Evolutionary conservation across 2,329 filamentous ascomycete species (phyloP).

Genomic region (Stromatinia cepivora): DNA sequence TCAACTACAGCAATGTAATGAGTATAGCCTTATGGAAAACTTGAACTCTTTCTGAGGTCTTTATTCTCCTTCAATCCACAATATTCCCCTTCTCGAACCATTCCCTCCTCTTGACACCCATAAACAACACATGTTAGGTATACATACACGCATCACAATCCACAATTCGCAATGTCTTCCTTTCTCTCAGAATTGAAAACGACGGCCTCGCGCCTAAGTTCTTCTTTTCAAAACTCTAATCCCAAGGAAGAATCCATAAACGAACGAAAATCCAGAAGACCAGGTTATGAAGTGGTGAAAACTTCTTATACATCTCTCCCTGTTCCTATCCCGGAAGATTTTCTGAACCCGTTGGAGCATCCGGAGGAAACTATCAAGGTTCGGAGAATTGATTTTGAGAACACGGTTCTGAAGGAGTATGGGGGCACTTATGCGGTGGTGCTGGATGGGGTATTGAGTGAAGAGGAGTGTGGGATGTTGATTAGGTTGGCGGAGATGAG

Average conservation of each 20-base stretch:
- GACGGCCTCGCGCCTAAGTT: background rate
- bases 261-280: background rate
- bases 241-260: background rate
- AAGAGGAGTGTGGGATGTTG: constrained; percentile 9
- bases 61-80: background rate
- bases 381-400: constrained; percentile 54
- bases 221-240: background rate
- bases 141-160: background rate
- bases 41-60: background rate
- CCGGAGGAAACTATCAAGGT: constrained; percentile 37
- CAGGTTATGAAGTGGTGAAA: constrained; percentile 22
- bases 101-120: background rate
- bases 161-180: constrained; percentile 12
- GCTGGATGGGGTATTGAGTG: constrained; percentile 48
- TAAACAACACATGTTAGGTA: background rate
- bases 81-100: background rate
- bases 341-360: constrained; percentile 51
- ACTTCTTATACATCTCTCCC: constrained; percentile 43
- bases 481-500: constrained; percentile 20
- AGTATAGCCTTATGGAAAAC: background rate
- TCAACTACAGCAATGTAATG: background rate
- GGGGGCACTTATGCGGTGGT: constrained; percentile 57
- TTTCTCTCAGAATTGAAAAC: background rate
- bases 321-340: constrained; percentile 47
- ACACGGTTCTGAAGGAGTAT: constrained; percentile 54